Base-by-base conservation (phyloP, 1,284 basidiomycete genomes). In the Sporisorium reilianum region DNA sequence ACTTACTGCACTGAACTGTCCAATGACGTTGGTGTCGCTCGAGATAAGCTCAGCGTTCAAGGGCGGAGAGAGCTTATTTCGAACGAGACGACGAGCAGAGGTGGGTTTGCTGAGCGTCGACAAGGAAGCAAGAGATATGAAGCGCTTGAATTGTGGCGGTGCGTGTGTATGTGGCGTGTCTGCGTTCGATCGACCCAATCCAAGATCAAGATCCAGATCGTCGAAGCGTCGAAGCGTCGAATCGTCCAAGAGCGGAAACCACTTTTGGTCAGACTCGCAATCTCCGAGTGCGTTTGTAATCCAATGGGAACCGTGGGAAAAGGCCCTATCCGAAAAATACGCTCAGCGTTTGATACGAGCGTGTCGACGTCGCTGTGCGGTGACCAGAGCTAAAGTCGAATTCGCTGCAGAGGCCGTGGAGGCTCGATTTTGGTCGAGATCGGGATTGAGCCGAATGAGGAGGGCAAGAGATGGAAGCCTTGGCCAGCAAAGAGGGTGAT, bases 31-130 rank as follows among this genome's bases (percentile, higher is more conserved):
- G 55, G 32, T 38, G 38, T 52, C 45, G 30, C 28, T 46, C 2
- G 38, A 60, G 52, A 23, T 20, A 49, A 62, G 38, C 54, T 68
- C 44, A 63, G 44, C 11, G 46, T 55, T 68, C n/a, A 25, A 8
- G 26, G 53, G 34, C 52, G 40, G 36, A 28, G 23, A 53, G 41
- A 50, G 20, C 25, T 45, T 26, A 45, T 41, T 44, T 22, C 34
- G 49, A 42, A 50, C 38, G 16, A 42, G 48, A 9, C 28, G 41
- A 50, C 38, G 16, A 42, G 48, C 14, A 36, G 18, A 49, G 18
- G 52, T 22, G 30, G 50, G 45, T 45, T 28, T 46, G 45, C 26
- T 16, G n/a, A n/a, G n/a, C n/a, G n/a, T 28, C 20, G 26, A 28
- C n/a, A 22, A 5, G n/a, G n/a, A n/a, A 28, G 46, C 25, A 20